These are phyloP conservation scores for Sphagnum tenellum DNA, from an alignment of 225 moss, liverwort and hornwort genomes.

Conservation along the genomic window DNA sequence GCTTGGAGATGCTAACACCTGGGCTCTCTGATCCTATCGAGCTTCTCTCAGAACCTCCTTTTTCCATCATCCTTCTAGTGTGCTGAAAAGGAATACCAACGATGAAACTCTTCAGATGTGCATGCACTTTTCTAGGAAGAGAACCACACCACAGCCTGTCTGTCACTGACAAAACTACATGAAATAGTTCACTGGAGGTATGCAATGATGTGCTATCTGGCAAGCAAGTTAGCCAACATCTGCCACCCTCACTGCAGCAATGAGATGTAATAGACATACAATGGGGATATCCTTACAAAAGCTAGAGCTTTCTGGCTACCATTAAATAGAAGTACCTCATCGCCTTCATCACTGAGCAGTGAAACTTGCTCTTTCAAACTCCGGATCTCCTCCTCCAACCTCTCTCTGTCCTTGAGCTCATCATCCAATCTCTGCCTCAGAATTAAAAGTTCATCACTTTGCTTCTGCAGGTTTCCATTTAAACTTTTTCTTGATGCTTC, in stretches of 20 bases:
- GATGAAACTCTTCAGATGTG: too few species aligned
- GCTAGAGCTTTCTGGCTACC: too few species aligned
- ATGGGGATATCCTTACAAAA: too few species aligned
- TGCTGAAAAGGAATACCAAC: slow-evolving; percentile 11
- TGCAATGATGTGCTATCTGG: too few species aligned
- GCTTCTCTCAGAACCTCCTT: slow-evolving; percentile 62
- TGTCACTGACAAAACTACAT: too few species aligned
- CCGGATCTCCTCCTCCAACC: slow-evolving; percentile 45
- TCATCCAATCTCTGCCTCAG: slow-evolving; percentile 47
- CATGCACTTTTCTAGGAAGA: too few species aligned
- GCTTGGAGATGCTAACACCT: slow-evolving; percentile 42
- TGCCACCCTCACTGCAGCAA: too few species aligned
- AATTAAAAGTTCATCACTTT: slow-evolving; percentile 48
- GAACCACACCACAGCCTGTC: too few species aligned
- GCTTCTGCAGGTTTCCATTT: slow-evolving; percentile 34
- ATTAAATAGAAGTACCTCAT: too few species aligned
- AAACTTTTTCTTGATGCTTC: slow-evolving; percentile 25
- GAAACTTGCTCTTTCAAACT: slow-evolving; percentile 65
- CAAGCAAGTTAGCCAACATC: too few species aligned
- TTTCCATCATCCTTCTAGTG: slow-evolving; percentile 58
- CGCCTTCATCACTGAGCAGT: slow-evolving; percentile 46
- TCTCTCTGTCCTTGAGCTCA: slow-evolving; percentile 38
- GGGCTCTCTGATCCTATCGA: slow-evolving; percentile 82
- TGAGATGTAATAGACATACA: too few species aligned
- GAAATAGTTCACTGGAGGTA: too few species aligned